A percentile compares a stretch with the other conserved stretches of the same genome.
Evolutionary conservation across 1,284 basidiomycete genomes (phyloP).

Genomic region (Moniliophthora roreri): DNA sequence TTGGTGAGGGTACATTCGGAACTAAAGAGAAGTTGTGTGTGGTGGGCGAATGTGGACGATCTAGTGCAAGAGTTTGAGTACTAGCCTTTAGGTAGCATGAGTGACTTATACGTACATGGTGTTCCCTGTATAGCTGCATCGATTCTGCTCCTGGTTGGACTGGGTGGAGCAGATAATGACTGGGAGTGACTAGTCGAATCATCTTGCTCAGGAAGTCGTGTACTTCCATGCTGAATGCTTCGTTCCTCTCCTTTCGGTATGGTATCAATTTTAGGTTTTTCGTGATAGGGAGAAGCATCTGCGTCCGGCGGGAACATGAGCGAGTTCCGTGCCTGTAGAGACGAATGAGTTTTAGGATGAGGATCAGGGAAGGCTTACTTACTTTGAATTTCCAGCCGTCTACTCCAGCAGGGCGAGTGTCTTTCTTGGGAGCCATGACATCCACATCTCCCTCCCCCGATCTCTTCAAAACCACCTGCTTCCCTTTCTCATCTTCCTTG

Average conservation of each 20-base stretch:
- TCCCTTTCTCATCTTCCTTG: conserved; percentile 24
- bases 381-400: conserved; percentile 91
- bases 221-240: conserved; percentile 75
- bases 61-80: conserved; percentile 32
- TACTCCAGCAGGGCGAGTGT: conserved; percentile 66
- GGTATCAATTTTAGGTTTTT: conserved; percentile 29
- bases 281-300: conserved; percentile 77
- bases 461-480: conserved; percentile 26
- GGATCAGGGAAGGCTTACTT: conserved; percentile 9
- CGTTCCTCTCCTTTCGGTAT: conserved; percentile 55
- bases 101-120: conserved; percentile 50
- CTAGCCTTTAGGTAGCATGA: conserved; percentile 6
- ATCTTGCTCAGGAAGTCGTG: conserved; percentile 73
- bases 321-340: conserved; percentile 76
- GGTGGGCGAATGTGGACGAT: conserved; percentile 58
- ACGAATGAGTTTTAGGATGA: conserved; percentile 3
- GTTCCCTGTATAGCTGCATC: conserved; percentile 87
- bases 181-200: conserved; percentile 40
- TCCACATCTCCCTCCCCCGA: conserved; percentile 40
- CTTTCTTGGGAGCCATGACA: conserved; percentile 76
- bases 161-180: conserved; percentile 67
- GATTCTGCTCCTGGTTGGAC: conserved; percentile 85
- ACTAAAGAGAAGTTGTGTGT: conserved; percentile 69
- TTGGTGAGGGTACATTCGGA: conserved; percentile 84
- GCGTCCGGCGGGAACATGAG: conserved; percentile 94